These are phyloP conservation scores for Rhynchosporium secalis DNA, from an alignment of 2,329 filamentous ascomycete species.

Conservation along the genomic window DNA sequence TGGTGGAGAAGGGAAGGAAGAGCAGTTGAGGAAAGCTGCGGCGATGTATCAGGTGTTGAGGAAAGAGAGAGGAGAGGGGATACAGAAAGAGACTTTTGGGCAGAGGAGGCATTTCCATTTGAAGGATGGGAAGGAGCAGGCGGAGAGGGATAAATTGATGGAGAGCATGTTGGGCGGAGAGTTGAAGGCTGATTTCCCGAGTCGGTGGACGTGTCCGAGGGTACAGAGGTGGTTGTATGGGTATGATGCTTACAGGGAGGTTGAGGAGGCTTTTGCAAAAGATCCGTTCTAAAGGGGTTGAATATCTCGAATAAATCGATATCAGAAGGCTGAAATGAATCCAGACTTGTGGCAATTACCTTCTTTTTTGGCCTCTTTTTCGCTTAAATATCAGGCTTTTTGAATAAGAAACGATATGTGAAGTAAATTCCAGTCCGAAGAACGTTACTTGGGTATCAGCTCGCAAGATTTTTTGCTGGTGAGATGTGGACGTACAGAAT, in stretches of 20 bases:
- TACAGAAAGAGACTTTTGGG: conserved; percentile 63
- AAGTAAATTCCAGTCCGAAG: too few species aligned
- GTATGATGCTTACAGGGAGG: conserved; percentile 61
- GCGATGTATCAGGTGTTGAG: conserved; percentile 49
- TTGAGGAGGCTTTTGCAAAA: conserved; percentile 43
- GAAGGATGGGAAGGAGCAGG: conserved; percentile 56
- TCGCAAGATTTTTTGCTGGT: too few species aligned
- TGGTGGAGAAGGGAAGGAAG: conserved; percentile 42
- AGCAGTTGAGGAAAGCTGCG: conserved; percentile 48
- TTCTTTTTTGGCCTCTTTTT: too few species aligned
- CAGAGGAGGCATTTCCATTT: conserved; percentile 55
- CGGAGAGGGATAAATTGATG: conserved; percentile 58
- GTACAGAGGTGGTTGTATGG: conserved; percentile 66
- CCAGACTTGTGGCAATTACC: too few species aligned
- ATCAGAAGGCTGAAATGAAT: too few species aligned
- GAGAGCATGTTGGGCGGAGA: conserved; percentile 54
- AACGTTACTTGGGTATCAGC: too few species aligned
- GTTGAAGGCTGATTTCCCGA: conserved; percentile 57
- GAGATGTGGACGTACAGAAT: too few species aligned
- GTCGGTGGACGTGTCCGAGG: conserved; percentile 62
- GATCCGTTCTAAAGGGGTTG: conserved; percentile 22
- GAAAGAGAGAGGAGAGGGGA: conserved; percentile 51
- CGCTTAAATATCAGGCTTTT: too few species aligned
- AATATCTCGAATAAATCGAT: too few species aligned
- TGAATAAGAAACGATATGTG: too few species aligned